Percentiles rank a stretch among this genome's conserved stretches.
phyloP scores from a whole-genome alignment of 164 flowering plant genomes.

The Macadamia integrifolia region DNA sequence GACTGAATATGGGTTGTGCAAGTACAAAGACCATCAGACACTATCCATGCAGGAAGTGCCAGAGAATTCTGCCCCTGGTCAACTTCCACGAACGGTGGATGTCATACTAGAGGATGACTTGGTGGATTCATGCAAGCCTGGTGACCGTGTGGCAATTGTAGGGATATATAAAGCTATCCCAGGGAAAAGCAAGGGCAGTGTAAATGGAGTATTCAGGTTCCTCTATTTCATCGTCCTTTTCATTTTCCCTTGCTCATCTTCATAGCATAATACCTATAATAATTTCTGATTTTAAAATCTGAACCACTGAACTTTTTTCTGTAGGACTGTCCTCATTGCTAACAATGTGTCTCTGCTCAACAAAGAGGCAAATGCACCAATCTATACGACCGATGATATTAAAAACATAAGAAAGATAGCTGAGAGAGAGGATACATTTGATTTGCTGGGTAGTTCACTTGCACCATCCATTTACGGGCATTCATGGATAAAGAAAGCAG shows the following conservation, averaged over 20 bases:
- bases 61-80: conserved; percentile 97
- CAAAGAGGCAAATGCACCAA: conserved; percentile 90
- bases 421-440: conserved; percentile 70
- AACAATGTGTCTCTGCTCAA: conserved; percentile 89
- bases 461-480: conserved; percentile 99
- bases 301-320: conserved; percentile 10
- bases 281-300: neutral
- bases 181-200: conserved; percentile 87
- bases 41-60: conserved; percentile 98
- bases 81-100: conserved; percentile 94
- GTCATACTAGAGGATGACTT: conserved; percentile 91
- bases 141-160: conserved; percentile 89
- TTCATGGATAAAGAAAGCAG: conserved; percentile 96
- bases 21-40: conserved; percentile 94
- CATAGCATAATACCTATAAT: neutral
- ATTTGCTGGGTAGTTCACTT: conserved; percentile 86
- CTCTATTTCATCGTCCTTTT: neutral
- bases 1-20: conserved; percentile 94
- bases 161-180: conserved; percentile 96
- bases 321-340: conserved; percentile 89
- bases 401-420: conserved; percentile 70
- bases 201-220: conserved; percentile 96
- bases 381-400: conserved; percentile 64
- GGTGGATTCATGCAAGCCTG: conserved; percentile 98
- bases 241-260: neutral